Base-by-base conservation (phyloP, 225 moss, liverwort and hornwort genomes). In the Asterella californica region DNA sequence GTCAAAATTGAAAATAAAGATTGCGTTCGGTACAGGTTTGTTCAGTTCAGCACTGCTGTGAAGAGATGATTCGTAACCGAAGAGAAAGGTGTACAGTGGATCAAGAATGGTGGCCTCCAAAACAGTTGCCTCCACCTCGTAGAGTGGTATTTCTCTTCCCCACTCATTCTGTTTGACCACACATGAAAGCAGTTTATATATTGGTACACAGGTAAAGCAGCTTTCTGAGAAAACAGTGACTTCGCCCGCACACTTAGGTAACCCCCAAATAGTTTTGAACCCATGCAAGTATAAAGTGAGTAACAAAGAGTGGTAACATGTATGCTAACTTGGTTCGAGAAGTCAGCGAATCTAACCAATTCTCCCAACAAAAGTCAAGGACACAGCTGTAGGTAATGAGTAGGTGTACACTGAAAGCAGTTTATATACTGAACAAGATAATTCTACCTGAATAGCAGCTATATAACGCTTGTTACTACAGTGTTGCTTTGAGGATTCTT, bases 1-100 rank as follows among this genome's bases (percentile, higher is more conserved):
- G 82, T 96, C 94, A 46, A 91, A 92, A 64, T 96, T 96, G 45
- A 91, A 88, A 36, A 96, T 87, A 77, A 94, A 96, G 76, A 96
- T 92, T 4, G 89, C 96, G 53, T 80, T 90, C n/a, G 96, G 96
- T 11, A 96, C 86, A 6, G 94, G 90, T 81, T 84, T 82, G 83
- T 96, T 94, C 79, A 88, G 49, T 62, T 91, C 88, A 6, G 75
- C 60, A 19, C 80, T 83, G 46, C 79, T 62, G 37, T 82, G 79
- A 22, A 88, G 81, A 79, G 81, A 85, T 61, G 90, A 83, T 62
- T 89, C 89, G 79, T 84, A 78, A 70, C 91, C 89, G 65, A 96
- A 96, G 75, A 96, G 89, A 79, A 88, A 91, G 76, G 74, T 90
- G 53, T 94, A 96, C 9, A 96, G 81, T 77, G 80, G 83, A 80